Conservation (phyloP, 2,329 filamentous ascomycete species). For the Colletotrichum orchidophilum region DNA sequence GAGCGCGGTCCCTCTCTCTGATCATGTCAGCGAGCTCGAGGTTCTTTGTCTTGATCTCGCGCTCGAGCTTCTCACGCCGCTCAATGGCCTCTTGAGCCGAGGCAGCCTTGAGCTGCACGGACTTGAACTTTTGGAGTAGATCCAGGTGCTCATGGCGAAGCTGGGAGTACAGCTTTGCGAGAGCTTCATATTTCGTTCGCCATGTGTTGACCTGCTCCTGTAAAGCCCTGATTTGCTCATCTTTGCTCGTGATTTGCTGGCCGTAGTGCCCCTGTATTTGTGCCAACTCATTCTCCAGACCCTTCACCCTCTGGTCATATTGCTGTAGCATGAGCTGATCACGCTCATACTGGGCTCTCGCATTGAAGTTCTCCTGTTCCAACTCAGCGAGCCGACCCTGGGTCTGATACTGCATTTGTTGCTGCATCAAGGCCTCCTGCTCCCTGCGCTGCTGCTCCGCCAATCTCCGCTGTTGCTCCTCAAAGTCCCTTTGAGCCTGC, state of each 20-base stretch:
- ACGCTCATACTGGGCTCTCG: constrained; percentile 93
- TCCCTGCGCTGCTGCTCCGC: constrained; percentile 90
- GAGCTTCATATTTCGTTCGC: constrained; percentile 94
- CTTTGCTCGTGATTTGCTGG: constrained; percentile 87
- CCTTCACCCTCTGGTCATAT: constrained; percentile 94
- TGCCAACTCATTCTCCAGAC: constrained; percentile 84
- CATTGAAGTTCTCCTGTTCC: constrained; percentile 93
- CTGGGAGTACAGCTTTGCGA: constrained; percentile 97
- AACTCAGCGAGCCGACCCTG: constrained; percentile 95
- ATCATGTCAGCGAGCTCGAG: constrained; percentile 99
- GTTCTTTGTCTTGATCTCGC: constrained; percentile 99
- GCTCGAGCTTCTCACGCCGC: constrained; percentile 90
- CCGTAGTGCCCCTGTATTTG: constrained; percentile 85
- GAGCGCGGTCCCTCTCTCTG: constrained; percentile 88
- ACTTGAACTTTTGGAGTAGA: constrained; percentile 94
- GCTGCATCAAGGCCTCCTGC: constrained; percentile 86
- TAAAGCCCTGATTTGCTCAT: constrained; percentile 90
- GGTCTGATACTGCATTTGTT: constrained; percentile 93
- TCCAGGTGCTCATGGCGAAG: constrained; percentile 94
- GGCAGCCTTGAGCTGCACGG: constrained; percentile 93
- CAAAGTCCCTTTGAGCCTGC: constrained; percentile 93
- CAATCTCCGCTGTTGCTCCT: constrained; percentile 89
- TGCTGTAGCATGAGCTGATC: constrained; percentile 97
- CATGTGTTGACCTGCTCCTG: constrained; percentile 99
- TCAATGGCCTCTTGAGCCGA: constrained; percentile 98